Evolutionary conservation across 2,329 filamentous ascomycete species (phyloP).

Genomic region (Chrysoporthe cubensis): DNA sequence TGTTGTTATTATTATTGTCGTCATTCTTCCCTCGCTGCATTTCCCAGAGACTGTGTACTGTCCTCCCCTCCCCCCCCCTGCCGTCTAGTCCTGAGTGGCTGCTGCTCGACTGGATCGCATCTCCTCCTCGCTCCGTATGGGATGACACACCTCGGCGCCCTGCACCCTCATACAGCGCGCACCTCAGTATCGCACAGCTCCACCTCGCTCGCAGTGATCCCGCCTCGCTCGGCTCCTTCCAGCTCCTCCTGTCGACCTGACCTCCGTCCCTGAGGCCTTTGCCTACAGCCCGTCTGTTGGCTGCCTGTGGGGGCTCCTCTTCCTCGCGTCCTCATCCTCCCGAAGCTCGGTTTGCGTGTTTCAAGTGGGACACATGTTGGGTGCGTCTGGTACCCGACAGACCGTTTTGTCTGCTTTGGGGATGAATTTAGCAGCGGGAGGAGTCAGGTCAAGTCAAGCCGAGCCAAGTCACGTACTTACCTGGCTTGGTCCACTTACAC

Average conservation of each 20-base stretch:
- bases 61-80: not conserved
- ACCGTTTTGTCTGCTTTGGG: not conserved
- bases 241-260: constrained; percentile 3
- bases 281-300: not conserved
- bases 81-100: not conserved
- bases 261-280: constrained; percentile 9
- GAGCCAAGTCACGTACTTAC: not conserved
- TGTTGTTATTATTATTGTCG: not conserved
- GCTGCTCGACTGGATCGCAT: constrained; percentile 4
- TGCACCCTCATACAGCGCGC: not conserved
- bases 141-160: not conserved
- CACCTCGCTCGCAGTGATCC: not conserved
- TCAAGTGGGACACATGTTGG: constrained; percentile 7
- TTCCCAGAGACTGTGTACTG: too few relatives aligned
- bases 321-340: not conserved
- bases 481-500: not conserved
- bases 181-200: not conserved
- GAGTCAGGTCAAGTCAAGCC: not conserved
- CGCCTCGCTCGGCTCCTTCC: constrained; percentile 7
- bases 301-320: constrained; percentile 6
- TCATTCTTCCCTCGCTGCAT: not conserved
- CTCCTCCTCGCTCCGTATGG: not conserved
- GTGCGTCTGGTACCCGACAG: not conserved
- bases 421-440: not conserved
- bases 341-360: not conserved